A percentile compares a stretch with the other conserved stretches of the same genome.
phyloP scores from a whole-genome alignment of 768 basidiomycete genomes.

The Pisolithus orientalis region DNA sequence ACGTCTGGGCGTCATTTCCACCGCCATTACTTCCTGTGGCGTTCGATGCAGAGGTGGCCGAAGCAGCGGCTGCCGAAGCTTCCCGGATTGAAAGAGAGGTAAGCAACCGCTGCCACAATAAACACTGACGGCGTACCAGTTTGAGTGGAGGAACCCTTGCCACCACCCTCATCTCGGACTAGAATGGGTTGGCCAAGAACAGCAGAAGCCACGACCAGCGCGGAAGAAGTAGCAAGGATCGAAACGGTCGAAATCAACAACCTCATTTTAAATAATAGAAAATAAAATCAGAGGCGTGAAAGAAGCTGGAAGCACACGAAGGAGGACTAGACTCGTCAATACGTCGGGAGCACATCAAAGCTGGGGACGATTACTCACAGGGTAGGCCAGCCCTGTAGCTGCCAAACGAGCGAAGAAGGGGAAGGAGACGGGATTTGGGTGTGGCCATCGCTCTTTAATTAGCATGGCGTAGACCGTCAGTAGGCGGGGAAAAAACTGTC shows the following conservation, averaged over 20 bases:
- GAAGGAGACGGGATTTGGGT: too few species aligned
- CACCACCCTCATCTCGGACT: conserved; percentile 9
- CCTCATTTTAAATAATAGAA: not conserved
- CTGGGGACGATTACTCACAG: too few species aligned
- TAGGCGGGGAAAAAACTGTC: too few species aligned
- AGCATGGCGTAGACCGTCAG: too few species aligned
- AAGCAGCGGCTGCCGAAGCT: conserved; percentile 5
- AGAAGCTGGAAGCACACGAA: not conserved
- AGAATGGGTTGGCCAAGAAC: conserved; percentile 15
- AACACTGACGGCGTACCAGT: not conserved
- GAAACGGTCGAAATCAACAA: conserved; percentile 15
- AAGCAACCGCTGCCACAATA: not conserved
- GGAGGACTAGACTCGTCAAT: too few species aligned
- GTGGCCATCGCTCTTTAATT: too few species aligned
- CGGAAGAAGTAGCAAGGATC: conserved; percentile 29
- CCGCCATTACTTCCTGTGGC: not conserved
- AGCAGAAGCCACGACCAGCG: conserved; percentile 27
- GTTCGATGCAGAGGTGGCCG: conserved; percentile 11
- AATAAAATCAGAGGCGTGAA: not conserved
- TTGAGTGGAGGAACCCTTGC: conserved; percentile 1
- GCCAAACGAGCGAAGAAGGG: too few species aligned
- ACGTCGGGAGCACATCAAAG: too few species aligned
- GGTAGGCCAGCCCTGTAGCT: too few species aligned
- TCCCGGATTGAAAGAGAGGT: not conserved
- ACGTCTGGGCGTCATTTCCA: conserved; percentile 38